These are phyloP conservation scores for Fagus crenata DNA, from an alignment of 306 rosid genomes.

Conservation along the genomic window DNA sequence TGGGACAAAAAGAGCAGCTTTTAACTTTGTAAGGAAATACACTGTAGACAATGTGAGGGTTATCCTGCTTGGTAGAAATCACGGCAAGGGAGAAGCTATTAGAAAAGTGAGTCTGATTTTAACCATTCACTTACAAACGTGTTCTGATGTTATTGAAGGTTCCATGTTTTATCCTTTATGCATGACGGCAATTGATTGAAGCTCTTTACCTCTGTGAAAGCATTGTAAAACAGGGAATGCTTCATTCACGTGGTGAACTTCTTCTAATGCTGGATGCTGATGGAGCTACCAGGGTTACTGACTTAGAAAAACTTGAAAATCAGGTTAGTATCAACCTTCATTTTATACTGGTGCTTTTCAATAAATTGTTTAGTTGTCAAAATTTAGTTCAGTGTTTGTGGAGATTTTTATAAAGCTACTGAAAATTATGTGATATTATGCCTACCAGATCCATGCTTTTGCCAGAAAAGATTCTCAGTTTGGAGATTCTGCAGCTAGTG, in stretches of 20 bases:
- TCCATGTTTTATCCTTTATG: slow-evolving; percentile 11
- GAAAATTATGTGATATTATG: slow-evolving; percentile 19
- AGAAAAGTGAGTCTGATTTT: slow-evolving; percentile 84
- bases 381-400: slow-evolving; percentile 13
- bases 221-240: slow-evolving; percentile 95
- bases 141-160: slow-evolving; percentile 15
- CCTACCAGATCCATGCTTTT: slow-evolving; percentile 60
- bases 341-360: neutral
- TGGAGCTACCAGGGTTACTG: slow-evolving; percentile 91
- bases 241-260: slow-evolving; percentile 96
- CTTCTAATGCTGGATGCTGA: slow-evolving; percentile 98
- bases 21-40: slow-evolving; percentile 76
- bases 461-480: slow-evolving; percentile 48
- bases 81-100: slow-evolving; percentile 97
- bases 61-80: slow-evolving; percentile 88
- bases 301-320: slow-evolving; percentile 88
- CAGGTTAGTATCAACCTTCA: slow-evolving; percentile 47
- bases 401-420: slow-evolving; percentile 21
- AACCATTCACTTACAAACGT: slow-evolving; percentile 25
- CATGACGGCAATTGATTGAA: slow-evolving; percentile 49
- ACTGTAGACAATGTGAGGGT: slow-evolving; percentile 77
- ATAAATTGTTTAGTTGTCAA: neutral
- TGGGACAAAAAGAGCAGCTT: slow-evolving; percentile 86
- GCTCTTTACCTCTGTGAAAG: slow-evolving; percentile 72
- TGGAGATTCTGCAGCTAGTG: slow-evolving; percentile 42